Conservation (phyloP, 768 basidiomycete genomes). For the Pilatotrama ljubarskyi region DNA sequence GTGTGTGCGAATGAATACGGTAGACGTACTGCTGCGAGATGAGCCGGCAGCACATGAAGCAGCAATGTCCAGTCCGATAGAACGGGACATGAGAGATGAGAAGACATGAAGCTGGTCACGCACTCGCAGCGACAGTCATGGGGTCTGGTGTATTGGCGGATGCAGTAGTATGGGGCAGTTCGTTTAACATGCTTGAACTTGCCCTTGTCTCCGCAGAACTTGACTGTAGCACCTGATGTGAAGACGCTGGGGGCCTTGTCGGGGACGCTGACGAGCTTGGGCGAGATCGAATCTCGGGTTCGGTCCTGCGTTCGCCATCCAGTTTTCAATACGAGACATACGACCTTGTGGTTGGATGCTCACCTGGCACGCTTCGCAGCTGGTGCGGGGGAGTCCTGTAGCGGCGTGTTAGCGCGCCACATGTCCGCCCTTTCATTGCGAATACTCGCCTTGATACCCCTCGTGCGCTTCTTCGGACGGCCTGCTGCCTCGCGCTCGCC, state of each 20-base stretch:
- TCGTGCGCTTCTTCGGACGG: constrained; percentile 73
- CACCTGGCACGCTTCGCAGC: constrained; percentile 16
- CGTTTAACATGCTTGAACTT: background rate
- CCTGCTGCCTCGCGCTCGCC: constrained; percentile 77
- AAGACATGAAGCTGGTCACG: constrained; percentile 1
- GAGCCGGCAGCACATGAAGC: constrained; percentile 2
- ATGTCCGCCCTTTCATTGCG: background rate
- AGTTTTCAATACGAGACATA: background rate
- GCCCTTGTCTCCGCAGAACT: background rate
- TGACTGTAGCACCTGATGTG: background rate
- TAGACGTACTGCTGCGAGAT: constrained; percentile 12
- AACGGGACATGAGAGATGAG: background rate
- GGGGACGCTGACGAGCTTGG: background rate
- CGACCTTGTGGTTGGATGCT: background rate
- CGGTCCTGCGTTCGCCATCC: background rate
- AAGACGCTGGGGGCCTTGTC: background rate
- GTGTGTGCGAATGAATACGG: constrained; percentile 11
- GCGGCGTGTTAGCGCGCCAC: background rate
- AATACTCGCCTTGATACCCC: constrained; percentile 27
- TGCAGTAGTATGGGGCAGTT: constrained; percentile 10
- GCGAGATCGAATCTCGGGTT: background rate
- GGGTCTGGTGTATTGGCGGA: constrained; percentile 9
- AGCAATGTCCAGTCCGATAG: background rate
- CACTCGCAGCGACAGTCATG: constrained; percentile 16
- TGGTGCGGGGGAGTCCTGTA: constrained; percentile 18